Conservation (phyloP, 176 grass and related monocot genomes). For the Oryza coarctata region DNA sequence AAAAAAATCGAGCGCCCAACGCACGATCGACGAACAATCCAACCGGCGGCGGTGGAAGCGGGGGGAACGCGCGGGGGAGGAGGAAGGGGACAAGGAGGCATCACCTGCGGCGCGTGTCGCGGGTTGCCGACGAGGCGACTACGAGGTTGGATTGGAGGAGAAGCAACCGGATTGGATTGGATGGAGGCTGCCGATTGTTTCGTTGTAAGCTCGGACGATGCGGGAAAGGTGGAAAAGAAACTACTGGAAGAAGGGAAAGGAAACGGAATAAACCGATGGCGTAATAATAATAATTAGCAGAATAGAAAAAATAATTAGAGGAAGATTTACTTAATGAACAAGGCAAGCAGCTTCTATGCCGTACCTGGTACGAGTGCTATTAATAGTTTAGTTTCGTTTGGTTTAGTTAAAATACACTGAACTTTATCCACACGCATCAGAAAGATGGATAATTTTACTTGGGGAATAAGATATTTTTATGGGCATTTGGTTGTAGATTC, state of each 20-base stretch:
- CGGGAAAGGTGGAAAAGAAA: conserved; percentile 30
- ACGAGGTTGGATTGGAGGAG: conserved; percentile 23
- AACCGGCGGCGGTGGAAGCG: not conserved
- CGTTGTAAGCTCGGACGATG: not conserved
- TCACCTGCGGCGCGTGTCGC: conserved; percentile 32
- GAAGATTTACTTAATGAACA: too few species aligned
- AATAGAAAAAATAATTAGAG: too few species aligned
- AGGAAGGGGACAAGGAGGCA: not conserved
- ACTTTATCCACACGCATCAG: too few species aligned
- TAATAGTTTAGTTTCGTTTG: too few species aligned
- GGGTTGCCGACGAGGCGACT: not conserved
- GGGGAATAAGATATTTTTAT: too few species aligned
- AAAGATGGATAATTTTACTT: too few species aligned
- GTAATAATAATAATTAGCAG: too few species aligned
- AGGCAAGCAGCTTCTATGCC: too few species aligned
- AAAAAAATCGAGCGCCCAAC: not conserved
- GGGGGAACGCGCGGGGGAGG: not conserved
- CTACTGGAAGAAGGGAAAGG: not conserved
- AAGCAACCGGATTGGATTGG: conserved; percentile 43
- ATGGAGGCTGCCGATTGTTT: not conserved
- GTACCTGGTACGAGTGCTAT: too few species aligned
- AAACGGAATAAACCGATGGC: not conserved
- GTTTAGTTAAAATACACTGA: too few species aligned
- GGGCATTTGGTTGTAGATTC: too few species aligned
- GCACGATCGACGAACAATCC: not conserved